Base-by-base conservation (phyloP, 441 rosid species). In the Aleurites moluccanus region DNA sequence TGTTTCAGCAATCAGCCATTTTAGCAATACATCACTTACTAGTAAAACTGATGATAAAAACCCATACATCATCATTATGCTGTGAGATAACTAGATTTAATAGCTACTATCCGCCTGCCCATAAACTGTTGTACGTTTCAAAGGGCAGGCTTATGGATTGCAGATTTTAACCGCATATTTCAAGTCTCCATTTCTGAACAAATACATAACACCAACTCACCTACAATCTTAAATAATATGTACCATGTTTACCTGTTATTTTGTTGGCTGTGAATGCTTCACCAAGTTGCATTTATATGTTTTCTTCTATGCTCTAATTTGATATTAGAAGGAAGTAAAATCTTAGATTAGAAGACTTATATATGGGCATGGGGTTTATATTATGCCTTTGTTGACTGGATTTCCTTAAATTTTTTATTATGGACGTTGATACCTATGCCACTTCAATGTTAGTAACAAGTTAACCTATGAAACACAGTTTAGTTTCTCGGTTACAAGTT, bases 1-100 rank as follows among this genome's bases (percentile, higher is more conserved):
- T 55, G 71, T 60, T 73, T 55, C 49, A 45, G 67, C 2, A 15
- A 33, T 44, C 25, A 28, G 68, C 20, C 55, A 25, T 33, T 53
- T 25, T 74, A 77, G 68, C 52, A 73, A 52, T 53, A 62, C 64
- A 53, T 38, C 59, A 44, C 69, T 14, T 57, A 1, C 45, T 38
- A 16, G 60, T 62, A 57, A 47, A 52, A 56, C 21, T 52, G 25
- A 42, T 73, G 65, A 40, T 23, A 40, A 33, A 44, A 25, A 0
- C 56, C 28, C 11, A 57, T 25, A 28, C 38, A 57, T 25, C 18
- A 23, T 40, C 35, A 14, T 10, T 69, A 2, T 53, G 23, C 27
- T 73, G 40, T 47, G 44, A 71, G 27, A 57, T 18, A 3, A 18
- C 55, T 25, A 15, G 1, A 6, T 9, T 23, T 25, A 64, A 6